Percentiles rank a stretch among this genome's conserved stretches.
These are phyloP conservation scores for Sporothrix pallida DNA, from an alignment of 2,329 filamentous ascomycete species.

Conservation along the genomic window DNA sequence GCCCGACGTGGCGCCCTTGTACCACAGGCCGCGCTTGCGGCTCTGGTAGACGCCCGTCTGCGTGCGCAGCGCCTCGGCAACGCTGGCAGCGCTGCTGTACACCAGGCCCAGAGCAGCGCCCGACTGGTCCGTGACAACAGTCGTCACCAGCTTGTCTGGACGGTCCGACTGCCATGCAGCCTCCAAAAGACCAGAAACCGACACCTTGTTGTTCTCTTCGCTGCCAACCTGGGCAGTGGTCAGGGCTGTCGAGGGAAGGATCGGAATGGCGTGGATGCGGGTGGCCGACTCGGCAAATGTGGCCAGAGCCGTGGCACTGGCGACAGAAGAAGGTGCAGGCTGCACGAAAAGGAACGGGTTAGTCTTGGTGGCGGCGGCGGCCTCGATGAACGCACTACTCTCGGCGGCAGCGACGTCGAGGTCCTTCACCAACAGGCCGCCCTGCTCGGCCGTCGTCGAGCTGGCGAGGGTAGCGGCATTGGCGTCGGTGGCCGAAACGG, in stretches of 20 bases:
- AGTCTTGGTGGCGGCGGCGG: conserved; percentile 52
- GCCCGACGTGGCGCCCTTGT: conserved; percentile 93
- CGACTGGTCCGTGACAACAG: conserved; percentile 87
- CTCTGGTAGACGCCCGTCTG: conserved; percentile 89
- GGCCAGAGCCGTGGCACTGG: conserved; percentile 48
- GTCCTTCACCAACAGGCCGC: conserved; percentile 60
- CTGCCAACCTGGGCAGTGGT: conserved; percentile 71
- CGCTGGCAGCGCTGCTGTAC: conserved; percentile 91
- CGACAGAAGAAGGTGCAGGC: conserved; percentile 49
- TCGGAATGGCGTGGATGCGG: conserved; percentile 66
- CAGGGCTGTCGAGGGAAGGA: conserved; percentile 73
- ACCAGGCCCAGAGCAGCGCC: conserved; percentile 86
- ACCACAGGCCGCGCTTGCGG: conserved; percentile 92
- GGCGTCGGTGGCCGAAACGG: conserved; percentile 47
- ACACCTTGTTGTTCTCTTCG: conserved; percentile 59
- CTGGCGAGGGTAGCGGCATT: conserved; percentile 35
- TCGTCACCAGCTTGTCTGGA: conserved; percentile 82
- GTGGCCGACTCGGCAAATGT: conserved; percentile 56
- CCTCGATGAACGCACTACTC: conserved; percentile 50
- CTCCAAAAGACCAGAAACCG: conserved; percentile 73
- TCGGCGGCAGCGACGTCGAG: conserved; percentile 54
- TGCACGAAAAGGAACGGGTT: conserved; percentile 58
- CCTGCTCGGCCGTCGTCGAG: conserved; percentile 51
- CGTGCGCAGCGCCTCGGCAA: conserved; percentile 82
- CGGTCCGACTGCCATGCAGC: conserved; percentile 80